Base-by-base conservation (phyloP, 306 rosid species). In the Pyrus bretschneideri region DNA sequence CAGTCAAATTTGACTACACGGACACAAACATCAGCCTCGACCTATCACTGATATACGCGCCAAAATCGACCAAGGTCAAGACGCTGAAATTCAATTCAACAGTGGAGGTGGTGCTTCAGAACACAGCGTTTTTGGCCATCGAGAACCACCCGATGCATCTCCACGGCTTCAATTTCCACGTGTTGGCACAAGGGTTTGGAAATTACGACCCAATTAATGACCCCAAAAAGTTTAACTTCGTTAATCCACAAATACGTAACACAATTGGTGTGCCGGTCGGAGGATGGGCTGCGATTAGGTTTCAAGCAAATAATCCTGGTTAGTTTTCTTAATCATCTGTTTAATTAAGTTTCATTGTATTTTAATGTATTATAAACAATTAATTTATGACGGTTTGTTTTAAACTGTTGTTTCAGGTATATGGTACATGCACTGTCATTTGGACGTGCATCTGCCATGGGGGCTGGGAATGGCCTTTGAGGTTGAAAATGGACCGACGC, bases 121-220 rank as follows among this genome's bases (percentile, higher is more conserved):
- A 87, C 62, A 83, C 88, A 0, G 88, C 90, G 1, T 70, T 87
- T 0, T 0, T 85, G 0, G 54, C 76, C 0, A 9, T 55, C 10
- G 91, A 87, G 82, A 90, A 78, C 27, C 97, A 92, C 40, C 93
- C 90, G 0, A 79, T 88, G 1, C 96, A 92, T 42, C 11, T 92
- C 29, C 96, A 90, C 12, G 91, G 96, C 0, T 87, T 83, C n/a
- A 83, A 87, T 73, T 92, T 88, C 76, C 84, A 80, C 18, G 86
- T 90, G 7, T 42, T 92, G 72, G 97, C 91, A 7, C 91, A 90
- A 69, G 96, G 94, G 5, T 90, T 92, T 69, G 91, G 93, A 4
- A 55, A 87, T 18, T 90, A 80, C 57, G 83, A 90, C 67, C 15
- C 85, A 0, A 23, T 52, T 0, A 72, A 13, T 11, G 92, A 83